Percentiles rank a stretch among this genome's conserved stretches.
These are phyloP conservation scores for Alternaria postmessia DNA, from an alignment of 2,329 filamentous ascomycete species.

Conservation along the genomic window DNA sequence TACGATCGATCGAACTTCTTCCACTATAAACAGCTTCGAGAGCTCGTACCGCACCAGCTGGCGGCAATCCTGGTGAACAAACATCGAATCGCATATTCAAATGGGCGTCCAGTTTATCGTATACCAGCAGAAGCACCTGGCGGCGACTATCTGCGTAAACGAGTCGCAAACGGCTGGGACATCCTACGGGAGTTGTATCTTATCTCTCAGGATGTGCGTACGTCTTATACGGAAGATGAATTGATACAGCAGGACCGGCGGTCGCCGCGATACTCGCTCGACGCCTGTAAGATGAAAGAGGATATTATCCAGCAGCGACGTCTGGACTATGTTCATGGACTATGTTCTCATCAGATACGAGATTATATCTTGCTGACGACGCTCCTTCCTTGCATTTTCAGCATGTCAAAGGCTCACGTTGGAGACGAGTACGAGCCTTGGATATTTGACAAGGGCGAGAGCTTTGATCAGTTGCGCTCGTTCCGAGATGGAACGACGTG, in stretches of 20 bases:
- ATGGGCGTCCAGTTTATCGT: slow-evolving; percentile 6
- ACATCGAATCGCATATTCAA: slow-evolving; percentile 26
- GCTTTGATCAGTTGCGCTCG: slow-evolving; percentile 35
- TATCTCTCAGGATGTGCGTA: slow-evolving; percentile 36
- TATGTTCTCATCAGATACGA: slow-evolving; percentile 29
- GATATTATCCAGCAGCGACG: slow-evolving; percentile 29
- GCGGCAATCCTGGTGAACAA: slow-evolving; percentile 42
- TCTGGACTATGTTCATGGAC: slow-evolving; percentile 28
- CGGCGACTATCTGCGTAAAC: slow-evolving; percentile 36
- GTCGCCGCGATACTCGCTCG: slow-evolving; percentile 27
- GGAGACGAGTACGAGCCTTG: slow-evolving; percentile 35
- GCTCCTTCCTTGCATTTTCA: slow-evolving; percentile 39
- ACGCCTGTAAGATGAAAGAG: slow-evolving; percentile 29
- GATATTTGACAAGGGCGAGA: slow-evolving; percentile 41
- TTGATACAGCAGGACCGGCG: slow-evolving; percentile 7
- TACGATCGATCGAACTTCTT: not conserved
- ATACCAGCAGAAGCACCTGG: slow-evolving; percentile 29
- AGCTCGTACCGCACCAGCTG: slow-evolving; percentile 39
- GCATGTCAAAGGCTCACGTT: slow-evolving; percentile 34
- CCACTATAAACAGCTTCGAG: slow-evolving; percentile 17
- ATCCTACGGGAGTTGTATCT: slow-evolving; percentile 35
- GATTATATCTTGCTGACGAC: slow-evolving; percentile 45
- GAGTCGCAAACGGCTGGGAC: slow-evolving; percentile 41
- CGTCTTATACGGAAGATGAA: slow-evolving; percentile 12
- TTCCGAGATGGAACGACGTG: slow-evolving; percentile 40